A percentile compares a stretch with the other conserved stretches of the same genome.
Evolutionary conservation across 331 rosid genomes (phyloP).

Genomic region (Dryas integrifolia): DNA sequence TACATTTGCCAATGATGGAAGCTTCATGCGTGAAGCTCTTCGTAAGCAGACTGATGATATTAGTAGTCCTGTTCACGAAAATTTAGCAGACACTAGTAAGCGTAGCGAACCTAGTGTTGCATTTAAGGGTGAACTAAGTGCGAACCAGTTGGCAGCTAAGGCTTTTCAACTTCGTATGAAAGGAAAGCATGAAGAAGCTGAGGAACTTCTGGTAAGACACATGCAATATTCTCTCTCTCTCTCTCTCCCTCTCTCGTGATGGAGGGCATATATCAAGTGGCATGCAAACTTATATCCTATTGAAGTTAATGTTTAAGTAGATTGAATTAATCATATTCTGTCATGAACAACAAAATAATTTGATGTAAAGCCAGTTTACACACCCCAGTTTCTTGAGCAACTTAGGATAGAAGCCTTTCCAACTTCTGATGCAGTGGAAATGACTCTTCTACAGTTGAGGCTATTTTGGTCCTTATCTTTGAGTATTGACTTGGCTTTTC

Average conservation of each 20-base stretch:
- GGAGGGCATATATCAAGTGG: not conserved
- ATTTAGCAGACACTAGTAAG: constrained; percentile 31
- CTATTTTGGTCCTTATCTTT: not conserved
- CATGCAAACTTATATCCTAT: not conserved
- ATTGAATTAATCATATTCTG: not conserved
- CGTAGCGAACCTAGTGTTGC: constrained; percentile 31
- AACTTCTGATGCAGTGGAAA: not conserved
- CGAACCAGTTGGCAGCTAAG: constrained; percentile 95
- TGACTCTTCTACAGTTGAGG: not conserved
- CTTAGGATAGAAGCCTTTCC: not conserved
- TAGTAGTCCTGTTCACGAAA: constrained; percentile 37
- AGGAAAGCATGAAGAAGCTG: constrained; percentile 89
- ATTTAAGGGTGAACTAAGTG: constrained; percentile 55
- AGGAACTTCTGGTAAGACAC: constrained; percentile 60
- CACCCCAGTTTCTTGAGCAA: not conserved
- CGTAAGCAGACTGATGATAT: constrained; percentile 33
- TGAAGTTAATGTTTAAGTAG: not conserved
- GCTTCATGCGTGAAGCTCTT: constrained; percentile 51
- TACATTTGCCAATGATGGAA: constrained; percentile 68
- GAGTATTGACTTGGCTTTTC: not conserved
- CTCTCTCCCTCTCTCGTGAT: not conserved
- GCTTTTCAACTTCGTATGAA: constrained; percentile 87
- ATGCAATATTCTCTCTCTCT: not conserved
- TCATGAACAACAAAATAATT: not conserved
- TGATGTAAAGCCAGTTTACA: not conserved